These are phyloP conservation scores for Trichomonas gallinae DNA, from an alignment of 208 protist genomes.

Conservation along the genomic window DNA sequence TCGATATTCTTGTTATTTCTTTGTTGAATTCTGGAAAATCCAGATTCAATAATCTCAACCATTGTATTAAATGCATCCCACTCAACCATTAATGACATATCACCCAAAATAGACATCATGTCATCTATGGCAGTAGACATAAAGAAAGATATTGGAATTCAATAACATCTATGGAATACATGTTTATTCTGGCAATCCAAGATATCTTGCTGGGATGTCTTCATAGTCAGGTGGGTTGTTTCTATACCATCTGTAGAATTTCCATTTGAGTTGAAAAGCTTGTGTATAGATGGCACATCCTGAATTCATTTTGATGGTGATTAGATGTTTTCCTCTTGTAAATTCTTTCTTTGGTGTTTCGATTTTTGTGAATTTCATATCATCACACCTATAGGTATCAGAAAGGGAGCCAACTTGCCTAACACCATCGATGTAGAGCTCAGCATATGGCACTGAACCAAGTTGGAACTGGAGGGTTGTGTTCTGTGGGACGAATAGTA, in stretches of 20 bases:
- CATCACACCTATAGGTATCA: neutral
- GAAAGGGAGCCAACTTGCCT: neutral
- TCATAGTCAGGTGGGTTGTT: neutral
- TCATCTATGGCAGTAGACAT: no score
- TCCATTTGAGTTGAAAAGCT: neutral
- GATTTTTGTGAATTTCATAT: neutral
- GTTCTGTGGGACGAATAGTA: neutral
- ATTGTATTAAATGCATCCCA: no score
- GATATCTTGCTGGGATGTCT: neutral
- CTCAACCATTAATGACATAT: no score
- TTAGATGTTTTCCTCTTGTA: neutral
- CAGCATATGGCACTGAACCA: neutral
- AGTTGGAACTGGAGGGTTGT: neutral
- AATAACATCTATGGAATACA: no score
- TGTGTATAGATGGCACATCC: neutral
- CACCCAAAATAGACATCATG: no score
- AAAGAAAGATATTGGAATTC: no score
- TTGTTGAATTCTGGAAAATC: no score
- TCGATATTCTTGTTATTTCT: no score
- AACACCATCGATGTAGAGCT: neutral
- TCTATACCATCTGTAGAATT: neutral
- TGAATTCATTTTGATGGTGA: neutral
- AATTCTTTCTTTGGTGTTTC: neutral
- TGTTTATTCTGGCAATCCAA: neutral
- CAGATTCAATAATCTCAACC: no score